Percentiles rank a stretch among this genome's conserved stretches.
Evolutionary conservation across 805 yeast genomes (phyloP).

Genomic region (Candida morakotiae): DNA sequence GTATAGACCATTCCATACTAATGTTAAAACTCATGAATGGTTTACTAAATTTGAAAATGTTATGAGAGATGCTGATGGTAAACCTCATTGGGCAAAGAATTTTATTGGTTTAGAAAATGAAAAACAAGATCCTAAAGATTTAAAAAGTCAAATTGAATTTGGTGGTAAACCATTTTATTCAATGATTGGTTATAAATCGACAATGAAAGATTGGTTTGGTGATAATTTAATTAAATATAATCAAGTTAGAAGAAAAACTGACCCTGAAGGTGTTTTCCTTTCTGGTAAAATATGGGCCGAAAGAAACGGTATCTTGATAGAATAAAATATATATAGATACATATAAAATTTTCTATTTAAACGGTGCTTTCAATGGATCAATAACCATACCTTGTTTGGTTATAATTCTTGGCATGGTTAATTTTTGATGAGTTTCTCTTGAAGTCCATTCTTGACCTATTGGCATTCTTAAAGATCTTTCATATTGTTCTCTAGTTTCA

Average conservation of each 20-base stretch:
- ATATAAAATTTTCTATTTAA: slow-evolving; percentile 39
- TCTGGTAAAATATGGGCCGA: slow-evolving; percentile 77
- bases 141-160: slow-evolving; percentile 33
- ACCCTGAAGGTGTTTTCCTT: slow-evolving; percentile 79
- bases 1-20: slow-evolving; percentile 85
- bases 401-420: slow-evolving; percentile 84
- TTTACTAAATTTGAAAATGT: slow-evolving; percentile 77
- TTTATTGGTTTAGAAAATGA: slow-evolving; percentile 55
- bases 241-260: slow-evolving; percentile 59
- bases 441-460: slow-evolving; percentile 96
- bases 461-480: slow-evolving; percentile 91
- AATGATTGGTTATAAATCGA: slow-evolving; percentile 74
- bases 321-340: neutral
- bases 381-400: slow-evolving; percentile 86
- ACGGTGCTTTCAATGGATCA: slow-evolving; percentile 89
- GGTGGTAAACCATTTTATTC: slow-evolving; percentile 54
- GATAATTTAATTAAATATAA: slow-evolving; percentile 60
- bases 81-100: slow-evolving; percentile 98
- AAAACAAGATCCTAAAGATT: slow-evolving; percentile 31
- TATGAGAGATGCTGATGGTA: slow-evolving; percentile 76
- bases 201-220: slow-evolving; percentile 77
- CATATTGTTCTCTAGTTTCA: slow-evolving; percentile 92
- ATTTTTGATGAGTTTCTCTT: slow-evolving; percentile 76
- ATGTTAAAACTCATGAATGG: slow-evolving; percentile 77
- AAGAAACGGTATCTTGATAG: slow-evolving; percentile 64